Evolutionary conservation across 495 filamentous ascomycete species (phyloP).

Genomic region (Penicillium daleae): DNA sequence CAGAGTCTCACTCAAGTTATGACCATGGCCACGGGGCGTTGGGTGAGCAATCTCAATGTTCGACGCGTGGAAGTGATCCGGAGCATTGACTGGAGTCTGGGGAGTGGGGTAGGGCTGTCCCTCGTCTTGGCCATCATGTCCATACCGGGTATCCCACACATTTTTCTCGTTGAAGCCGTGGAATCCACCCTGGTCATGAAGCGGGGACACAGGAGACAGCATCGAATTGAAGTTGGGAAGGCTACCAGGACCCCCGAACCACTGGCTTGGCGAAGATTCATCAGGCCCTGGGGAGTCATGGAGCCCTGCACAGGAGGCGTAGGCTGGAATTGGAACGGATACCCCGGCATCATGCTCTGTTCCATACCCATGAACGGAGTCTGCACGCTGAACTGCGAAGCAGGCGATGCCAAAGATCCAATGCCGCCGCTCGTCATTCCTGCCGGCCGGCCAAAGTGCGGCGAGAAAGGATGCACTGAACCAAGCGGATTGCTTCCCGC

Average conservation of each 20-base stretch:
- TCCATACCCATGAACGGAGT: conserved; percentile 50
- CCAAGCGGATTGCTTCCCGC: conserved; percentile 47
- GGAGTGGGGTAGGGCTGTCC: conserved; percentile 34
- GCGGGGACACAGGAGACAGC: conserved; percentile 50
- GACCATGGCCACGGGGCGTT: conserved; percentile 64
- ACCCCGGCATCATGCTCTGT: conserved; percentile 41
- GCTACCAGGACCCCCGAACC: conserved; percentile 34
- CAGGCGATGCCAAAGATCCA: conserved; percentile 62
- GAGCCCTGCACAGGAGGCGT: conserved; percentile 49
- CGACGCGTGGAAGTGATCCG: conserved; percentile 51
- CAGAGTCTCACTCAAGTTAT: conserved; percentile 71
- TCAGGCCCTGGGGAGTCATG: conserved; percentile 50
- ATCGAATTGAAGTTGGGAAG: conserved; percentile 47
- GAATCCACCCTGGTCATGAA: conserved; percentile 43
- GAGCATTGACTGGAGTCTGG: conserved; percentile 39
- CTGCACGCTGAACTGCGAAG: conserved; percentile 49
- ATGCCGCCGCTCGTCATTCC: conserved; percentile 59
- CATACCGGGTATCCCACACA: conserved; percentile 29
- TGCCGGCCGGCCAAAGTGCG: conserved; percentile 53
- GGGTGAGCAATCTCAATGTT: conserved; percentile 64
- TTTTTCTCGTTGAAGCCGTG: conserved; percentile 40
- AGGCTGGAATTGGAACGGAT: conserved; percentile 49
- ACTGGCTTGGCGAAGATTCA: conserved; percentile 43
- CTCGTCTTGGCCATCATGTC: conserved; percentile 31
- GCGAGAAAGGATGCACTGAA: conserved; percentile 46